Percentiles rank a stretch among this genome's conserved stretches.
These are phyloP conservation scores for Eucalyptus sp. DNA, from an alignment of 345 rosid genomes.

Conservation along the genomic window DNA sequence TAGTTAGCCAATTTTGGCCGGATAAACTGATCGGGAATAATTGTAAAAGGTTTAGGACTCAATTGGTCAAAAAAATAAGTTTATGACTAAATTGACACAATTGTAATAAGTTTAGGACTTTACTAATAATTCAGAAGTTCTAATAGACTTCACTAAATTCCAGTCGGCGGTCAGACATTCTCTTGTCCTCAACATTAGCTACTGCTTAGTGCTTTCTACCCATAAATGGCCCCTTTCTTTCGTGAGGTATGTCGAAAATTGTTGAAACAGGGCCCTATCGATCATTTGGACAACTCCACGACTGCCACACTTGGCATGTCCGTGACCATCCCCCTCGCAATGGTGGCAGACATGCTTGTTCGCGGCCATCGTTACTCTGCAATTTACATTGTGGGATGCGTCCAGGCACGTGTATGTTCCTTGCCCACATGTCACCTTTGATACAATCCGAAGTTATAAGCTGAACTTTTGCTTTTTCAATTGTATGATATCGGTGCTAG, in stretches of 20 bases:
- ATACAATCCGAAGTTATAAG: neutral
- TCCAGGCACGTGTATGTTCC: slow-evolving; percentile 27
- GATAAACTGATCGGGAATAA: no score
- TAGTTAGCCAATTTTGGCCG: no score
- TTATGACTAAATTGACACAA: no score
- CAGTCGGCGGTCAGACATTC: neutral
- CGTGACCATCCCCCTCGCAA: slow-evolving; percentile 74
- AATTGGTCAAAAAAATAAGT: no score
- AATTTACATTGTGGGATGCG: slow-evolving; percentile 55
- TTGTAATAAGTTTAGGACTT: no score
- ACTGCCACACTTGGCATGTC: slow-evolving; percentile 75
- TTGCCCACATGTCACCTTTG: neutral
- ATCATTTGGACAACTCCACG: slow-evolving; percentile 86
- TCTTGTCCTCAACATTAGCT: neutral
- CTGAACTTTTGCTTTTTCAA: neutral
- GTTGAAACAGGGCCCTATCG: slow-evolving; percentile 53
- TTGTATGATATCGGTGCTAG: neutral
- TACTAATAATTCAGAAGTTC: neutral
- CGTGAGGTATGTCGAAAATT: neutral
- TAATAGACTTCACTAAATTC: neutral
- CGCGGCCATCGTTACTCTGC: slow-evolving; percentile 62
- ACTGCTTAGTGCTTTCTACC: neutral
- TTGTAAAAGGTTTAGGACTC: no score
- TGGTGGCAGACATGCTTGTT: slow-evolving; percentile 71
- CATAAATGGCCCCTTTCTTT: neutral